Conservation (phyloP, 164 flowering plant genomes). For the Magnolia sinica region DNA sequence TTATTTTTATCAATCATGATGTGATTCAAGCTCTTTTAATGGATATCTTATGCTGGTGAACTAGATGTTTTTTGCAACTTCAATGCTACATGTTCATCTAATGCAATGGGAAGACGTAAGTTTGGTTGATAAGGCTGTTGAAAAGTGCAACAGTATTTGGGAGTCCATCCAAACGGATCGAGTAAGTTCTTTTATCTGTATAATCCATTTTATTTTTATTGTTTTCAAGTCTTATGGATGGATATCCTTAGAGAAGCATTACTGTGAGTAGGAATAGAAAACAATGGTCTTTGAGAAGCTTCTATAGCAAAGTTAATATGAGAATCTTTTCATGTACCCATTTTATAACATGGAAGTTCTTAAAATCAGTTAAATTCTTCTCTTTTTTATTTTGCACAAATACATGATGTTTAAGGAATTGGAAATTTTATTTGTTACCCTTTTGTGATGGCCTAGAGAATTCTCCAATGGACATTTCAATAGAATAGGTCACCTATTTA, state of each 20-base stretch:
- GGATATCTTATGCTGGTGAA: constrained; percentile 6
- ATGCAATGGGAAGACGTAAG: constrained; percentile 83
- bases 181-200: constrained; percentile 37
- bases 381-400: neutral
- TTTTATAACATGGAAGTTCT: neutral
- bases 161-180: constrained; percentile 51
- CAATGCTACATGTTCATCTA: constrained; percentile 74
- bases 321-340: no score
- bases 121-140: constrained; percentile 55
- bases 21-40: constrained; percentile 1
- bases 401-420: neutral
- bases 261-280: neutral
- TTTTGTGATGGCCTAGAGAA: no score
- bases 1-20: neutral
- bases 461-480: no score
- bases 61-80: constrained; percentile 89
- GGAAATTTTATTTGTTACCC: neutral
- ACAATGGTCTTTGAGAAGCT: neutral
- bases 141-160: constrained; percentile 65
- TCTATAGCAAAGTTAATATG: neutral
- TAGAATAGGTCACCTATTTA: no score
- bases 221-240: neutral
- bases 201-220: neutral
- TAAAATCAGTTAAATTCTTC: neutral
- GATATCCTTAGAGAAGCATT: neutral